These are phyloP conservation scores for Syncephalis fuscata DNA, from an alignment of 371 early-diverging fungal species.

Conservation along the genomic window DNA sequence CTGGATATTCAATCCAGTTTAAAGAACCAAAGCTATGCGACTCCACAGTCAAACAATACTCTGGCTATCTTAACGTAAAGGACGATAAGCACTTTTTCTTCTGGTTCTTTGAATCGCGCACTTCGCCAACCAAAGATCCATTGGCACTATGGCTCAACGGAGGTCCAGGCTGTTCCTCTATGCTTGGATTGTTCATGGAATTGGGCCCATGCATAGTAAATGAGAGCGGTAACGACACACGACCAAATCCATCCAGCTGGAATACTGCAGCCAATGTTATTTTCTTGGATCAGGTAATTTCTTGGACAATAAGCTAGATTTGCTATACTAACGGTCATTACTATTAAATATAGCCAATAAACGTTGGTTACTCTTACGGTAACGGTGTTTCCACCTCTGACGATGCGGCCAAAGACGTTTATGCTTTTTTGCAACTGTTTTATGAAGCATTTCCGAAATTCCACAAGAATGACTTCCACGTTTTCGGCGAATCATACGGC, in stretches of 20 bases:
- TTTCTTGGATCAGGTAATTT: conserved; percentile 51
- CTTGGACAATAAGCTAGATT: not conserved
- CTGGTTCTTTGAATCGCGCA: conserved; percentile 59
- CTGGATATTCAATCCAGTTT: conserved; percentile 21
- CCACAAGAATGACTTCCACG: conserved; percentile 38
- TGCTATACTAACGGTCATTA: not conserved
- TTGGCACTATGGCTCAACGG: conserved; percentile 60
- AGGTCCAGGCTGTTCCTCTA: conserved; percentile 66
- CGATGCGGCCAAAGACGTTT: conserved; percentile 47
- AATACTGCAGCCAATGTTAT: conserved; percentile 55
- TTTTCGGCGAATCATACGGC: conserved; percentile 47
- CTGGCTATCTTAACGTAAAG: conserved; percentile 58
- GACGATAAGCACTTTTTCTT: conserved; percentile 44
- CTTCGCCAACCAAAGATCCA: conserved; percentile 42
- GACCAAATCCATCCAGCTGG: conserved; percentile 41
- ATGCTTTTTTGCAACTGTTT: conserved; percentile 55
- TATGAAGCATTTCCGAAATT: conserved; percentile 35
- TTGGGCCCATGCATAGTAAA: conserved; percentile 59
- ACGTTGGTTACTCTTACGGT: conserved; percentile 62
- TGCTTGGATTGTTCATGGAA: conserved; percentile 56
- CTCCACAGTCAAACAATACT: conserved; percentile 49
- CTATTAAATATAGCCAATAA: conserved; percentile 27
- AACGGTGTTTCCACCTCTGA: conserved; percentile 24
- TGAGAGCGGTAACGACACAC: conserved; percentile 30
- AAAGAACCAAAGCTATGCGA: conserved; percentile 60